Evolutionary conservation across 164 flowering plant species (phyloP).

Genomic region (Kalanchoe fedtschenkoi): DNA sequence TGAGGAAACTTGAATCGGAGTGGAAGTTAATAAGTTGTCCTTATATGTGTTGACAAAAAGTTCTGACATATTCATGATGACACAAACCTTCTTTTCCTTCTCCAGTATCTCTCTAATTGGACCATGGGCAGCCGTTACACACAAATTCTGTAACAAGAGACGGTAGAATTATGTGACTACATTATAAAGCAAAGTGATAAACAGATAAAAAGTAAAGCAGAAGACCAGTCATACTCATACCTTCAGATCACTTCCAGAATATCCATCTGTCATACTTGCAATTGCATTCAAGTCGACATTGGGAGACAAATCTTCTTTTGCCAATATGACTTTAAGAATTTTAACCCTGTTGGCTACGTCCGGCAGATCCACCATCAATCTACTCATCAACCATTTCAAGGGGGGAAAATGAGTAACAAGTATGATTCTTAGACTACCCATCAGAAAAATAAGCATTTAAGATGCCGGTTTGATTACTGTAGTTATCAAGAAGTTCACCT

Average conservation of each 20-base stretch:
- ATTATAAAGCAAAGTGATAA: neutral
- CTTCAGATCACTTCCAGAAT: slow-evolving; percentile 95
- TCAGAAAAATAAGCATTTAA: neutral
- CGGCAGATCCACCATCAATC: slow-evolving; percentile 92
- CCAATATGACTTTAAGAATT: slow-evolving; percentile 70
- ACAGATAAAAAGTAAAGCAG: neutral
- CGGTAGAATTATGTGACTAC: neutral
- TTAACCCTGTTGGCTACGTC: slow-evolving; percentile 84
- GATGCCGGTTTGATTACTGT: neutral
- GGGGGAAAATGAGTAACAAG: neutral
- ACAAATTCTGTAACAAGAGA: slow-evolving; percentile 58
- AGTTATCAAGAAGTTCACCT: slow-evolving; percentile 32
- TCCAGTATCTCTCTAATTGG: slow-evolving; percentile 85
- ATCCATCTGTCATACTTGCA: slow-evolving; percentile 89
- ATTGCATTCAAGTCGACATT: slow-evolving; percentile 67
- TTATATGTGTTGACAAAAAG: neutral
- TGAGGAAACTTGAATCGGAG: neutral
- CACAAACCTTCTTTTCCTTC: slow-evolving; percentile 73
- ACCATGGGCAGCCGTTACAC: slow-evolving; percentile 90
- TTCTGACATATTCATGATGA: neutral
- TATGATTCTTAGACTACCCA: neutral
- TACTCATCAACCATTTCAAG: slow-evolving; percentile 15
- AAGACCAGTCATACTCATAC: slow-evolving; percentile 22
- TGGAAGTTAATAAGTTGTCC: neutral
- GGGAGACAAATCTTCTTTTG: slow-evolving; percentile 76